Base-by-base conservation (phyloP, 177 flowering plant genomes). In the Telopea speciosissima region DNA sequence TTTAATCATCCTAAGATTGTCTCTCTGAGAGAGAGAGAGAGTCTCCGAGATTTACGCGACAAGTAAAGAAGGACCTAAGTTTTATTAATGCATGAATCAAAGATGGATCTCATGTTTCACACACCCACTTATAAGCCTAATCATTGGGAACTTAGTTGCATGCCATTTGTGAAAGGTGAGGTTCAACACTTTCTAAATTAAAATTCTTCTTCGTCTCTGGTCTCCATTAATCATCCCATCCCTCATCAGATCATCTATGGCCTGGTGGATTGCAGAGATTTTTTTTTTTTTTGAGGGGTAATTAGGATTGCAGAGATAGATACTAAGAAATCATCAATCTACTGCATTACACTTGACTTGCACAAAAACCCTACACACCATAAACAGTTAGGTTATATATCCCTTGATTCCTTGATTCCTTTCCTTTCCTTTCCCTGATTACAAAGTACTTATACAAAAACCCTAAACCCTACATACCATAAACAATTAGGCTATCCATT, bases 131-230 rank as follows among this genome's bases (percentile, higher is more conserved):
- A 63, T 33, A 40, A 67, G 45, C 33, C 64, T 65, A 70, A 72
- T 70, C 36, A 69, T 78, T 76, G 72, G 73, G 24, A 70, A 24
- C 60, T 61, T 72, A 68, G 72, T 68, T 72, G 77, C 78, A 76
- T 78, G 77, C 67, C 72, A 78, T 72, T 71, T 74, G 70, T 31
- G 49, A 63, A 70, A 62, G 66, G 52, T 24, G 42, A 62, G 33
- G 67, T 22, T 65, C 36, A 21, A 17, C 58, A 45, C 8, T 24
- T 42, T 1, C 49, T 64, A 33, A 28, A 19, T 63, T 70, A 10
- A 54, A 45, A 60, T 25, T 42, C 44, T 31, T 45, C 26, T 52
- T 61, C 17, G 23, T 22, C 22, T 28, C 19, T 59, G 28, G 64
- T 52, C 9, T 36, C 9, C 5, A 36, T 36, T 36, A 5, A 36